Conservation (phyloP, 768 basidiomycete genomes). For the Lepiota venenata region DNA sequence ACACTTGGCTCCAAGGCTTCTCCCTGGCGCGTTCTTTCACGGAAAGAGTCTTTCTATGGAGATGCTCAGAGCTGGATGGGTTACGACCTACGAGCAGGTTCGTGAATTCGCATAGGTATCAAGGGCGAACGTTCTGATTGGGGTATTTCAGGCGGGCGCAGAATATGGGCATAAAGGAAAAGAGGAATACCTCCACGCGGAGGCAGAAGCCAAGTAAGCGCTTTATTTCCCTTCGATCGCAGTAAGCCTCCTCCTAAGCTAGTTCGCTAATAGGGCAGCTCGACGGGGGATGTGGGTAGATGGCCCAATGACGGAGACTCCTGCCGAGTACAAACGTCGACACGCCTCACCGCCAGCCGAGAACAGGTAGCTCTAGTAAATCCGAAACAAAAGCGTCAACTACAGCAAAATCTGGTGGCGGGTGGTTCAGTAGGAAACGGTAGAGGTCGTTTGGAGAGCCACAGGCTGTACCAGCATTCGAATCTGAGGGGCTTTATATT, state of each 20-base stretch:
- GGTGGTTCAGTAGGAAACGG: no score
- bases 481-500: no score
- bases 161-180: constrained; percentile 74
- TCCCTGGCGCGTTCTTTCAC: constrained; percentile 45
- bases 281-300: constrained; percentile 75
- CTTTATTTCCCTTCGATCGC: neutral
- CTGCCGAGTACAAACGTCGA: constrained; percentile 78
- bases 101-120: neutral
- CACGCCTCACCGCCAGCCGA: constrained; percentile 23
- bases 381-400: neutral
- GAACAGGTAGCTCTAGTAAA: neutral
- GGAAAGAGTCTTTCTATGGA: constrained; percentile 57
- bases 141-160: constrained; percentile 48
- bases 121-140: neutral
- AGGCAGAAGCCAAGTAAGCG: constrained; percentile 65
- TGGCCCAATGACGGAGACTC: constrained; percentile 55
- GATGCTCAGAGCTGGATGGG: constrained; percentile 82
- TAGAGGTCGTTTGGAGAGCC: no score
- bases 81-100: constrained; percentile 67
- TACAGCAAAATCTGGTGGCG: no score
- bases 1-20: constrained; percentile 45
- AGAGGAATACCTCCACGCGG: constrained; percentile 56
- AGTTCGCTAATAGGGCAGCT: constrained; percentile 40
- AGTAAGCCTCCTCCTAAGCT: neutral
- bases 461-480: no score